Conservation (phyloP, 2,329 filamentous ascomycete genomes). For the Talaromyces sp. region DNA sequence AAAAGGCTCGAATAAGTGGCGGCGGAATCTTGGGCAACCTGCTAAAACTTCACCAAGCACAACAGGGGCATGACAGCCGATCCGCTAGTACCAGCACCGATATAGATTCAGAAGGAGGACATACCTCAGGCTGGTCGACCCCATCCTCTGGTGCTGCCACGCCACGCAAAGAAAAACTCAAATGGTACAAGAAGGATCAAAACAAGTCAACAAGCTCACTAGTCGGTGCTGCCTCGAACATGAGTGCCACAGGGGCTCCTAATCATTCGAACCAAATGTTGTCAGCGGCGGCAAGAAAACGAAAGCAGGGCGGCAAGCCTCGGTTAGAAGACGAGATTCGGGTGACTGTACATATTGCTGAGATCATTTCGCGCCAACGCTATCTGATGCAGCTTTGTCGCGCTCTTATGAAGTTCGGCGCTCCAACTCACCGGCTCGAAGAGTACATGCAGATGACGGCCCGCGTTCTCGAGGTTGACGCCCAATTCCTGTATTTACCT, state of each 20-base stretch:
- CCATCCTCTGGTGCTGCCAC: conserved; percentile 25
- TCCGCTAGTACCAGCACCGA: conserved; percentile 19
- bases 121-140: conserved; percentile 17
- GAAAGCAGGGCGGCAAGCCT: conserved; percentile 18
- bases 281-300: conserved; percentile 16
- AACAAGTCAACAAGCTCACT: conserved; percentile 35
- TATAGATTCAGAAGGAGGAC: conserved; percentile 21
- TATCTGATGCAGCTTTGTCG: conserved; percentile 81
- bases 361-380: conserved; percentile 70
- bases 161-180: conserved; percentile 33
- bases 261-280: conserved; percentile 19
- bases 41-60: conserved; percentile 61
- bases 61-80: conserved; percentile 8
- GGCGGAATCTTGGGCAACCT: conserved; percentile 66
- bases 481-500: conserved; percentile 82
- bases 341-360: conserved; percentile 58
- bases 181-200: conserved; percentile 38
- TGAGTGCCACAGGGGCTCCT: conserved; percentile 28
- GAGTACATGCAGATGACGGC: conserved; percentile 86
- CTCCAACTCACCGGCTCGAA: conserved; percentile 83
- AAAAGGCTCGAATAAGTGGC: conserved; percentile 22
- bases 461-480: conserved; percentile 76
- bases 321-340: conserved; percentile 45
- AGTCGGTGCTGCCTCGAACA: conserved; percentile 32
- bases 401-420: conserved; percentile 82